Base-by-base conservation (phyloP, 306 rosid genomes). In the Casuarina equisetifolia region DNA sequence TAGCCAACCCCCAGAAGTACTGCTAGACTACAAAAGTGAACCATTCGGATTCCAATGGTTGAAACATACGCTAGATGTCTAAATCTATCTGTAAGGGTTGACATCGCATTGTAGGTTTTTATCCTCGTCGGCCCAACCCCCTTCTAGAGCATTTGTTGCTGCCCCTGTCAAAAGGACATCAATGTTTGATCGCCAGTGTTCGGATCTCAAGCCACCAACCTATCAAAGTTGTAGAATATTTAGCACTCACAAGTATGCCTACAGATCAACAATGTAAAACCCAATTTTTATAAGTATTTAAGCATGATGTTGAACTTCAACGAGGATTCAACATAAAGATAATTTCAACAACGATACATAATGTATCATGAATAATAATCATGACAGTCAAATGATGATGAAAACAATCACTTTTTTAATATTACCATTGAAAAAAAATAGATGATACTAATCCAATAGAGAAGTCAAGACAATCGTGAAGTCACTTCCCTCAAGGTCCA, bases 41-140 rank as follows among this genome's bases (percentile, higher is more conserved):
- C 91, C 4, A 49, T 94, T 36, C 83, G 79, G 81, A 94, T 94
- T 74, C 98, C 97, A 9, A 92, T 94, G 93, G 93, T 94, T 66
- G 97, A 90, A 82, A 94, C 98, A 52, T 90, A 94, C 55, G 98
- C 90, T 36, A 90, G 97, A 86, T 90, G 98, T 85, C 87, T 94
- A 76, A 94, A 94, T 87, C 93, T 90, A 9, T 92, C 97, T 43
- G 97, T 94, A 52, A 94, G 98, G 79, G 95, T 89, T 74, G 98
- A 97, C 71, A 88, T 94, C 40, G 97, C 97, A 55, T 67, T 94
- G 74, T 94, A 90, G 69, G 97, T 52, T 79, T 70, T 74, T 78
- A 55, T 89, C 90, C 74, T 86, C 95, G 35, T 64, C 62, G 64
- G 69, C 82, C 79, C 78, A 52, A 51, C 84, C 89, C 76, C 80